phyloP scores from a whole-genome alignment of 768 basidiomycete genomes.

The Suillus brevipes region DNA sequence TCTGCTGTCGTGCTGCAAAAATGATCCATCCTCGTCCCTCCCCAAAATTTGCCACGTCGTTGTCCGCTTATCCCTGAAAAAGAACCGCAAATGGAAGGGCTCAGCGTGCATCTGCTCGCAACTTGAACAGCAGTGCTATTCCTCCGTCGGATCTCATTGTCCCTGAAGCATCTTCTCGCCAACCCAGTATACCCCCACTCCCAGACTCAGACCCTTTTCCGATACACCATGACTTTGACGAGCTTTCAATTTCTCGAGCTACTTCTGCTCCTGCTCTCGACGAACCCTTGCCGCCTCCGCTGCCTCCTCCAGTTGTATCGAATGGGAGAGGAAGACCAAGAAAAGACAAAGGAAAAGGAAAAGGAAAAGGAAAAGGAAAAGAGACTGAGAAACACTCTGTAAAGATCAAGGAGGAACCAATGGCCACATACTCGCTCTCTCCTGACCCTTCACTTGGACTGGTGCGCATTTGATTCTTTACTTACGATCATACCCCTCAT shows the following conservation, averaged over 20 bases:
- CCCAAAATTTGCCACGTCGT: slow-evolving; percentile 12
- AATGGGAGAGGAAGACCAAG: slow-evolving; percentile 31
- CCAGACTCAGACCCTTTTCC: slow-evolving; percentile 53
- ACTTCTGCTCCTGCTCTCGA: slow-evolving; percentile 45
- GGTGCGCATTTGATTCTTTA: slow-evolving; percentile 32
- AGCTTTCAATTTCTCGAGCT: slow-evolving; percentile 60
- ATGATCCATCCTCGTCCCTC: slow-evolving; percentile 29
- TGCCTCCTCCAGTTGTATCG: neutral
- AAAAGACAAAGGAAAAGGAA: slow-evolving; percentile 51
- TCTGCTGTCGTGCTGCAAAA: slow-evolving; percentile 17
- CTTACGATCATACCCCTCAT: slow-evolving; percentile 19
- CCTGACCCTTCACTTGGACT: slow-evolving; percentile 35
- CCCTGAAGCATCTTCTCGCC: slow-evolving; percentile 41
- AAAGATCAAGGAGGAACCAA: slow-evolving; percentile 49
- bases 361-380: slow-evolving; percentile 53
- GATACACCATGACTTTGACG: slow-evolving; percentile 59
- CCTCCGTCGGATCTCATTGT: slow-evolving; percentile 38
- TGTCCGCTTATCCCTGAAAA: slow-evolving; percentile 16
- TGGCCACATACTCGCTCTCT: slow-evolving; percentile 35
- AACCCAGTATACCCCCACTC: slow-evolving; percentile 39
- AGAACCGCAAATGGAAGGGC: slow-evolving; percentile 66
- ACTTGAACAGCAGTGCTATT: slow-evolving; percentile 46
- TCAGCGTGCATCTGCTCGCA: slow-evolving; percentile 71
- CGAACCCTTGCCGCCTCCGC: slow-evolving; percentile 19
- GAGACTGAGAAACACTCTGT: slow-evolving; percentile 36